Base-by-base conservation (phyloP, 768 basidiomycete species). In the Mycena capillaripes region DNA sequence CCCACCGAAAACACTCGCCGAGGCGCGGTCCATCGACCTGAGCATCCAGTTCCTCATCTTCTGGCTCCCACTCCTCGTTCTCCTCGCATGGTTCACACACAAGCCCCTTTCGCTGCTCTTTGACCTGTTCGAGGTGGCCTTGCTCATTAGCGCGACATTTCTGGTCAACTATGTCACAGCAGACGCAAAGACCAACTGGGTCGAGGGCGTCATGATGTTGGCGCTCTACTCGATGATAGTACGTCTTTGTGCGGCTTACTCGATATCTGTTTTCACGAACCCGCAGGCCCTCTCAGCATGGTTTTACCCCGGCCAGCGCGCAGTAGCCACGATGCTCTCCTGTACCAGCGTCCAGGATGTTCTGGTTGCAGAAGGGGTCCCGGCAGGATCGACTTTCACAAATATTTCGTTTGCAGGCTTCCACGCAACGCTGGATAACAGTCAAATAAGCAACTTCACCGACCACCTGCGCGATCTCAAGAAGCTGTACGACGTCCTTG, bases 141-240 rank as follows among this genome's bases (percentile, higher is more conserved):
- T 91, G n/a, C 82, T 93, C 44, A 77, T 95, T 5, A 91, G 90
- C 2, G 86, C 92, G 7, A 90, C 89, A 76, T 93, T 94, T 83
- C 81, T 94, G 59, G 92, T 94, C 63, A 95, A 94, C 81, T 93
- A 92, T 76, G 90, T 94, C 66, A 93, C 92, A 14, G 91, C 92
- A 0, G 93, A 94, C 78, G 84, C 89, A 17, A 93, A 94, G 81
- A 93, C 93, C 11, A 94, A 94, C 76, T 93, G 92, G 92, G 89
- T 88, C 2, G 92, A 93, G 82, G 91, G 93, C 29, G 83, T 87
- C 42, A 86, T 89, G 36, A 87, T 94, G 86, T 50, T 66, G 17
- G 70, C 64, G 36, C 91, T 93, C 79, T 94, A 93, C 78, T 55
- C 84, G 42, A 92, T 94, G 89, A 92, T 93, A 67, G 93, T 88